Evolutionary conservation across 1,284 basidiomycete species (phyloP).

Genomic region (Moesziomyces globuligerus): DNA sequence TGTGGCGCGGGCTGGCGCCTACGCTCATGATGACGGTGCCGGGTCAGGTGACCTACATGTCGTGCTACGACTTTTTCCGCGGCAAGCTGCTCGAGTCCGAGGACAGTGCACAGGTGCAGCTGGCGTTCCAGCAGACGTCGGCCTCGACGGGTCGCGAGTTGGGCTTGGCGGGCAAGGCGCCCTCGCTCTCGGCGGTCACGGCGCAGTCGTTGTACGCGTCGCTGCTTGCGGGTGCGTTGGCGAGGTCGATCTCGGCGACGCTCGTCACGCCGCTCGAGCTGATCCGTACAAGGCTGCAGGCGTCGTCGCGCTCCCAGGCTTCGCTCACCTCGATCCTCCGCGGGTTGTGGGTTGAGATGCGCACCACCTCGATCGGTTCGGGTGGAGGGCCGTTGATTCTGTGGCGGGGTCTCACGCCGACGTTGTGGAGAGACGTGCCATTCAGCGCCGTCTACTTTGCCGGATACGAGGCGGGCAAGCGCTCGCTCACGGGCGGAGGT

Average conservation of each 20-base stretch:
- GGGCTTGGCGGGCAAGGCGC: conserved; percentile 13
- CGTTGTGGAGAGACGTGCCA: conserved; percentile 95
- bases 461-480: conserved; percentile 68
- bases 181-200: conserved; percentile 45
- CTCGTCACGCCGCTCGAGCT: conserved; percentile 90
- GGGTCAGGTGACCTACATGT: conserved; percentile 91
- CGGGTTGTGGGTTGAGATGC: conserved; percentile 49
- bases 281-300: conserved; percentile 88
- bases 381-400: conserved; percentile 75
- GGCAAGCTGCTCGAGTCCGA: conserved; percentile 61
- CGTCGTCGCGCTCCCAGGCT: conserved; percentile 39
- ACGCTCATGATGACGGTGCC: conserved; percentile 81
- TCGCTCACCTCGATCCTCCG: conserved; percentile 47
- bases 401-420: conserved; percentile 90
- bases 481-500: conserved; percentile 64
- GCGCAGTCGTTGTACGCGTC: conserved; percentile 71
- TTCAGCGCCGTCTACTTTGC: conserved; percentile 93
- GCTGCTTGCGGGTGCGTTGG: conserved; percentile 82
- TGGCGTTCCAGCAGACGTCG: conserved; percentile 12
- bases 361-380: conserved; percentile 18
- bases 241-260: conserved; percentile 82
- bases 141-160: conserved; percentile 20
- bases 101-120: conserved; percentile 12
- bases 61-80: conserved; percentile 91
- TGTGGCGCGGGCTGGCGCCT: conserved; percentile 65